Percentiles rank a stretch among this genome's conserved stretches.
Conservation (phyloP, 495 filamentous ascomycete species). For the Penicillium canescens region DNA sequence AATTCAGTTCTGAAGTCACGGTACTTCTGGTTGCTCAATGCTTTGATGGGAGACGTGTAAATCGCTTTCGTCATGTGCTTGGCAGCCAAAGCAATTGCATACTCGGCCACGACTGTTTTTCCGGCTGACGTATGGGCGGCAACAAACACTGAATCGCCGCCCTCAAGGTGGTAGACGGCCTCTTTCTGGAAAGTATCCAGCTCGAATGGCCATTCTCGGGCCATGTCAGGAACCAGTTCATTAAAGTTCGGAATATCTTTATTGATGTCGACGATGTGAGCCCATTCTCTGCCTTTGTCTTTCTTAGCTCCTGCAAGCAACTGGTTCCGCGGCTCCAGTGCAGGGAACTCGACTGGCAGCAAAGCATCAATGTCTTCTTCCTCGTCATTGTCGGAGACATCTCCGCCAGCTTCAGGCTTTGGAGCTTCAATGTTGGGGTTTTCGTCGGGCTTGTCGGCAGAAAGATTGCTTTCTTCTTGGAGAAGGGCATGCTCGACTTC, state of each 20-base stretch:
- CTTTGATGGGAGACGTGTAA: constrained; percentile 98
- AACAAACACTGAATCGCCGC: constrained; percentile 96
- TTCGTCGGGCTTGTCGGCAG: constrained; percentile 34
- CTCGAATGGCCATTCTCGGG: constrained; percentile 93
- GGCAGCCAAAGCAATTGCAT: constrained; percentile 91
- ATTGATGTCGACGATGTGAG: constrained; percentile 95
- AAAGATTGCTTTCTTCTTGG: constrained; percentile 57
- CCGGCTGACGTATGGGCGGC: constrained; percentile 98
- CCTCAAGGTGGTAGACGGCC: constrained; percentile 94
- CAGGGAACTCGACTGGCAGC: constrained; percentile 91
- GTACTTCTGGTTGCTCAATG: constrained; percentile 97
- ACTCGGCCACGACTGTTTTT: constrained; percentile 97
- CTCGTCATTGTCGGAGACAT: constrained; percentile 50
- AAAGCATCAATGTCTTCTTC: constrained; percentile 87
- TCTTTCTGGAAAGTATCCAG: constrained; percentile 98
- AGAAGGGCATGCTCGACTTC: constrained; percentile 75
- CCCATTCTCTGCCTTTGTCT: constrained; percentile 85
- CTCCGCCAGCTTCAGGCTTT: constrained; percentile 50
- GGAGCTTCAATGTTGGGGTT: constrained; percentile 33
- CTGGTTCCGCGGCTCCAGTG: constrained; percentile 78
- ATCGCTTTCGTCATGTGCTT: constrained; percentile 99
- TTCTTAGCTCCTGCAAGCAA: constrained; percentile 72
- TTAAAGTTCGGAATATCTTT: constrained; percentile 86
- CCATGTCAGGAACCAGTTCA: constrained; percentile 95
- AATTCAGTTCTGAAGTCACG: constrained; percentile 87